Conservation (phyloP, 306 rosid species). For the Cicer chorassanicum region DNA sequence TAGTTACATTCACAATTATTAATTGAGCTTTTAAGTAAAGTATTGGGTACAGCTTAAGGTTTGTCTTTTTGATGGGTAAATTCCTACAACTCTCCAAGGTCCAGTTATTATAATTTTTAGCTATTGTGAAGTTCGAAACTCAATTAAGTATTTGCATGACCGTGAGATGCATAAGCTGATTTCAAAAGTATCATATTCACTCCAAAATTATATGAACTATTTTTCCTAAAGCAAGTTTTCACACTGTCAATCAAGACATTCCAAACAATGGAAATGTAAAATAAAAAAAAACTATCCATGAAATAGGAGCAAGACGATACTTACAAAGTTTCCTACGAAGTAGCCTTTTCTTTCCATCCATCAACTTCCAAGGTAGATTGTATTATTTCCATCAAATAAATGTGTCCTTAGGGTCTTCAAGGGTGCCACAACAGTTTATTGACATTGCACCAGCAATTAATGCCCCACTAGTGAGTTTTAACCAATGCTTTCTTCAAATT, state of each 20-base stretch:
- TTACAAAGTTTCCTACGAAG: conserved; percentile 63
- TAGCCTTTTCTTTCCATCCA: conserved; percentile 63
- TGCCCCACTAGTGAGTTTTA: conserved; percentile 67
- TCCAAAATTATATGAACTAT: too few species aligned
- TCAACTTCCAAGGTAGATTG: conserved; percentile 58
- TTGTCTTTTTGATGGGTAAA: too few species aligned
- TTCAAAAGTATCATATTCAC: too few species aligned
- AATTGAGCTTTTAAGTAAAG: too few species aligned
- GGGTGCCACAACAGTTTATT: conserved; percentile 60
- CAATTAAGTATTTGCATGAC: too few species aligned
- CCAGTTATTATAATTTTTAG: too few species aligned
- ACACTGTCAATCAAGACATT: background rate
- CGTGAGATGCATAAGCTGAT: too few species aligned
- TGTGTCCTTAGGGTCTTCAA: conserved; percentile 70
- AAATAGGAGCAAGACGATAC: conserved; percentile 60
- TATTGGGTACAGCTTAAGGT: too few species aligned
- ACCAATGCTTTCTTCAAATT: conserved; percentile 39
- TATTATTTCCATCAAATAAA: conserved; percentile 56
- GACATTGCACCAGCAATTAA: conserved; percentile 67
- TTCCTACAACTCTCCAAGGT: too few species aligned
- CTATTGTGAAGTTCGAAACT: too few species aligned
- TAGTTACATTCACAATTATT: too few species aligned
- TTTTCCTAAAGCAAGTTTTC: too few species aligned
- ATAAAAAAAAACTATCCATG: conserved; percentile 8
- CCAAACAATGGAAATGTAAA: background rate